Evolutionary conservation across 139 green algal species (phyloP).

Genomic region (Mychonastes homosphaera): DNA sequence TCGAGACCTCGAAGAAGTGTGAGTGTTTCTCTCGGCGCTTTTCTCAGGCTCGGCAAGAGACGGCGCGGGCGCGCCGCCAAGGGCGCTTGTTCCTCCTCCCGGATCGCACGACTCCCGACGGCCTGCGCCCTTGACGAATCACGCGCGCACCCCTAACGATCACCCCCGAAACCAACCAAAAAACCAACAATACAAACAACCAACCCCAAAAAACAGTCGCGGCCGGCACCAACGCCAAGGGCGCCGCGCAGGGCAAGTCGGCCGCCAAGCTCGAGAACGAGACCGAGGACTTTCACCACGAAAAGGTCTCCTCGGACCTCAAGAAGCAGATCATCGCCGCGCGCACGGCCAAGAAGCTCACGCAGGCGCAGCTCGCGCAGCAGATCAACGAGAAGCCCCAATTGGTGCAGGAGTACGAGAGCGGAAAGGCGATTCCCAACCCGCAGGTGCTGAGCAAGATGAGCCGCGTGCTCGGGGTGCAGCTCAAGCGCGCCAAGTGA

Average conservation of each 20-base stretch:
- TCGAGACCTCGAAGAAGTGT: slow-evolving; percentile 65
- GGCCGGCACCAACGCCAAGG: slow-evolving; percentile 17
- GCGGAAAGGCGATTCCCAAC: slow-evolving; percentile 92
- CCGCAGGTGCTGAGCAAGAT: slow-evolving; percentile 84
- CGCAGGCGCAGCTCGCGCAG: slow-evolving; percentile 87
- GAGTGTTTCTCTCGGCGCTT: not conserved
- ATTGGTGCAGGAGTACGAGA: slow-evolving; percentile 92
- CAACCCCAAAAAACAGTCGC: slow-evolving; percentile 33
- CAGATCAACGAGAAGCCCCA: slow-evolving; percentile 94
- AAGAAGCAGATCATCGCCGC: slow-evolving; percentile 90
- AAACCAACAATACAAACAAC: slow-evolving; percentile 9
- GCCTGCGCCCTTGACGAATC: not conserved
- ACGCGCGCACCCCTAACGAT: not conserved
- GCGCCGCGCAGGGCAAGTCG: slow-evolving; percentile 56
- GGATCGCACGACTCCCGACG: not conserved
- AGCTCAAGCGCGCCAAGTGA: slow-evolving; percentile 36
- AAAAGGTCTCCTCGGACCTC: slow-evolving; percentile 79
- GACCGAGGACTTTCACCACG: slow-evolving; percentile 73
- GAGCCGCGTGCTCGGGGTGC: slow-evolving; percentile 72
- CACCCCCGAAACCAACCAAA: not conserved
- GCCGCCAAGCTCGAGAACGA: slow-evolving; percentile 76
- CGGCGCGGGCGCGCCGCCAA: not conserved
- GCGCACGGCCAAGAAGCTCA: slow-evolving; percentile 91
- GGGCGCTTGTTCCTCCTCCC: not conserved
- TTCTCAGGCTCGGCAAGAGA: not conserved